Evolutionary conservation across 805 yeast genomes (phyloP).

Genomic region (Torulaspora delbrueckii): DNA sequence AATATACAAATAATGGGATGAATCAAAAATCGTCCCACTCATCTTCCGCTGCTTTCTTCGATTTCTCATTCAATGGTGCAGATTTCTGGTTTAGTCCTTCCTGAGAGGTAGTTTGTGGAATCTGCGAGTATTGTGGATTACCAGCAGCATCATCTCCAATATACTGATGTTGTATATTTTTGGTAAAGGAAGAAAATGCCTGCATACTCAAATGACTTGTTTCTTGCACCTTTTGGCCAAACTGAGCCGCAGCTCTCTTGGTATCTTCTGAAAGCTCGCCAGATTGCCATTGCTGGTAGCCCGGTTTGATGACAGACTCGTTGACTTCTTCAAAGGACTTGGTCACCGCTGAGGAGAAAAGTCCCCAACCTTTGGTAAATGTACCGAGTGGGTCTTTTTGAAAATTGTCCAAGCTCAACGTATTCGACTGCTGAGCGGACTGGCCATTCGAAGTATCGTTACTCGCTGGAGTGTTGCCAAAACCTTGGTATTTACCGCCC

Average conservation of each 20-base stretch:
- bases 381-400: slow-evolving; percentile 90
- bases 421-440: slow-evolving; percentile 27
- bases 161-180: slow-evolving; percentile 36
- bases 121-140: slow-evolving; percentile 15
- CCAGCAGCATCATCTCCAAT: slow-evolving; percentile 37
- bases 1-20: background rate
- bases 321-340: slow-evolving; percentile 82
- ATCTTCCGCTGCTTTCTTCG: slow-evolving; percentile 48
- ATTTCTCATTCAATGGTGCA: slow-evolving; percentile 49
- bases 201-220: slow-evolving; percentile 74
- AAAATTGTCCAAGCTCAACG: slow-evolving; percentile 59
- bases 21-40: slow-evolving; percentile 63
- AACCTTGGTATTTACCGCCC: slow-evolving; percentile 90
- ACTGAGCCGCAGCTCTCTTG: slow-evolving; percentile 89
- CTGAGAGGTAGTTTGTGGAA: slow-evolving; percentile 36
- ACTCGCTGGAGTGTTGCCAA: slow-evolving; percentile 67
- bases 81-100: slow-evolving; percentile 2
- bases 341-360: slow-evolving; percentile 79
- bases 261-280: slow-evolving; percentile 80
- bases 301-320: slow-evolving; percentile 87
- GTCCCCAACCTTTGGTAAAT: slow-evolving; percentile 87
- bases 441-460: slow-evolving; percentile 13
- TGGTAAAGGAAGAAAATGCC: slow-evolving; percentile 57
- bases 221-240: slow-evolving; percentile 89
- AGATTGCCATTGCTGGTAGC: slow-evolving; percentile 64